phyloP scores from a whole-genome alignment of 1,284 basidiomycete genomes.

The Tilletia setariae region DNA sequence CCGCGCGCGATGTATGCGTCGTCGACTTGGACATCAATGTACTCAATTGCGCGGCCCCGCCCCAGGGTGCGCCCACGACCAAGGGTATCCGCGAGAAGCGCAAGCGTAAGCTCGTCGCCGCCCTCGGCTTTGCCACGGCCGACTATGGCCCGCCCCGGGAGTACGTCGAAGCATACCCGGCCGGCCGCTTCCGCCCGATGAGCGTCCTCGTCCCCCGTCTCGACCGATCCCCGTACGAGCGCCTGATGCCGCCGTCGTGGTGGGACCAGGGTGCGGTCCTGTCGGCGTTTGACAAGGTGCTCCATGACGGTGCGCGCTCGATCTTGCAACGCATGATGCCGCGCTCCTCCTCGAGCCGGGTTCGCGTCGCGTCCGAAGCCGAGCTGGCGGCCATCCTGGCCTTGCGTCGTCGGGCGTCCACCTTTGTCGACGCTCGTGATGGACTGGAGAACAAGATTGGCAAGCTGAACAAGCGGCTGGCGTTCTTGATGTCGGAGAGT shows the following conservation, averaged over 20 bases:
- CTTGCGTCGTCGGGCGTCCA: conserved; percentile 69
- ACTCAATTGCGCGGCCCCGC: conserved; percentile 74
- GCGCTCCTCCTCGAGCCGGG: conserved; percentile 29
- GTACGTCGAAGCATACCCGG: conserved; percentile 92
- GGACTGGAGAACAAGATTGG: conserved; percentile 73
- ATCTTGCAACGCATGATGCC: conserved; percentile 40
- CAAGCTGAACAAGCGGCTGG: conserved; percentile 63
- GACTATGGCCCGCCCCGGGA: conserved; percentile 60
- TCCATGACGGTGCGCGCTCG: conserved; percentile 39
- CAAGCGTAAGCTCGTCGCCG: conserved; percentile 64
- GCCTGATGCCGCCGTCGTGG: conserved; percentile 81
- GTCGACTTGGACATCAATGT: conserved; percentile 93
- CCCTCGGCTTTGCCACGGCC: conserved; percentile 34
- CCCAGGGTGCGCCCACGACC: conserved; percentile 71
- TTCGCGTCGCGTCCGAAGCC: conserved; percentile 35
- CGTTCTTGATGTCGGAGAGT: conserved; percentile 84
- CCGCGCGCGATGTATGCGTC: conserved; percentile 74
- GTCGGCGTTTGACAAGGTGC: conserved; percentile 78
- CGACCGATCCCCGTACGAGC: conserved; percentile 76
- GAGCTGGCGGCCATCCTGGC: conserved; percentile 42
- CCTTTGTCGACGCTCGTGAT: conserved; percentile 75
- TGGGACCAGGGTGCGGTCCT: conserved; percentile 86
- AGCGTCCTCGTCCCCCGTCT: conserved; percentile 70
- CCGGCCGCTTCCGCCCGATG: conserved; percentile 62
- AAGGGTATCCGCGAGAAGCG: conserved; percentile 81